Evolutionary conservation across 2,329 filamentous ascomycete genomes (phyloP).

Genomic region (Trichoderma lentiforme): DNA sequence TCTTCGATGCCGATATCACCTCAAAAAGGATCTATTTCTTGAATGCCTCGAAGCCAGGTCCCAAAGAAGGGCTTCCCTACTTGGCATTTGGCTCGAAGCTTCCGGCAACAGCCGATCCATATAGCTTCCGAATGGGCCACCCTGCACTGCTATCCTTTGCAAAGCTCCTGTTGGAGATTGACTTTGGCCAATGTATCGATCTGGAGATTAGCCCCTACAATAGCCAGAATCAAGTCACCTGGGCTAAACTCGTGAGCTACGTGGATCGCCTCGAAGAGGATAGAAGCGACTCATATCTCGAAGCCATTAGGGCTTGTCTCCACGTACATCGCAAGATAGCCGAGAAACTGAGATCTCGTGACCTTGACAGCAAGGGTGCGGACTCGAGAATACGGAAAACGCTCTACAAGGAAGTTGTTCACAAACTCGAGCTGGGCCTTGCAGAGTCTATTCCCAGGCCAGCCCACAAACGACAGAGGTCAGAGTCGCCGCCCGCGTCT

Average conservation of each 20-base stretch:
- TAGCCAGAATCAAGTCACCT: not conserved
- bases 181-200: not conserved
- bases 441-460: constrained; percentile 1
- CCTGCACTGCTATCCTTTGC: not conserved
- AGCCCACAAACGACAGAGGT: constrained; percentile 4
- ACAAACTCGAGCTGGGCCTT: constrained; percentile 10
- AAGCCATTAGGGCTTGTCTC: constrained; percentile 12
- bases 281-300: constrained; percentile 8
- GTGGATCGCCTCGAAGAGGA: constrained; percentile 1
- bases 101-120: not conserved
- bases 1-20: constrained; percentile 15
- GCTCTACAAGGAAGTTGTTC: constrained; percentile 9
- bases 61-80: not conserved
- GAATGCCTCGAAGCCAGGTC: not conserved
- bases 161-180: not conserved
- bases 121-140: not conserved
- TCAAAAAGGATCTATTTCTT: constrained; percentile 16
- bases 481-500: constrained; percentile 10
- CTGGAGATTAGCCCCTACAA: not conserved
- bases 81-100: not conserved
- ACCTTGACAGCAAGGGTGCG: not conserved
- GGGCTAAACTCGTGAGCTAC: not conserved
- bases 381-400: constrained; percentile 5
- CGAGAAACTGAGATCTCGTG: not conserved
- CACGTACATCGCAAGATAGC: constrained; percentile 12